phyloP scores from a whole-genome alignment of 2,329 filamentous ascomycete genomes.

The Myriosclerotinia scirpicola region DNA sequence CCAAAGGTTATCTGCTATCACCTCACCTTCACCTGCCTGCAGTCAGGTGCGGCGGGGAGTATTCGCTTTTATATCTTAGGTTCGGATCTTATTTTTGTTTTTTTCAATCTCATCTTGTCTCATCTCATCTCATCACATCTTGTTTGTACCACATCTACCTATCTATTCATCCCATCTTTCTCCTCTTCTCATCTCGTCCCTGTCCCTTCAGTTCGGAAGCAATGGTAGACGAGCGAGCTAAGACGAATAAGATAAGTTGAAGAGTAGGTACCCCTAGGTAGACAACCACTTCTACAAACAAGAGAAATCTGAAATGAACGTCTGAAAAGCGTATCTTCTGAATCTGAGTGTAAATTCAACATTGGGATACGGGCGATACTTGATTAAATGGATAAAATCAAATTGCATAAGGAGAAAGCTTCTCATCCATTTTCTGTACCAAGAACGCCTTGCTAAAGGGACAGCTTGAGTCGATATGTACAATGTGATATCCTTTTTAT shows the following conservation, averaged over 20 bases:
- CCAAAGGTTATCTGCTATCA: too few relatives aligned
- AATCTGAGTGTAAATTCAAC: background rate
- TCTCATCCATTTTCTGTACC: conserved; percentile 18
- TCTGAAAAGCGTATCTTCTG: background rate
- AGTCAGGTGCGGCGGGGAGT: too few relatives aligned
- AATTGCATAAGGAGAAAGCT: background rate
- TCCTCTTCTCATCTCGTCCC: too few relatives aligned
- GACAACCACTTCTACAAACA: background rate
- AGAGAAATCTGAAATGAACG: background rate
- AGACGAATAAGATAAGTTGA: background rate
- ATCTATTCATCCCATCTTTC: too few relatives aligned
- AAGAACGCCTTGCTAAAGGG: conserved; percentile 29
- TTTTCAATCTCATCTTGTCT: too few relatives aligned
- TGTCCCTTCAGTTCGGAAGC: too few relatives aligned
- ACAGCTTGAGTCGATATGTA: conserved; percentile 10
- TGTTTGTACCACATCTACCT: too few relatives aligned
- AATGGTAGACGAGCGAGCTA: background rate
- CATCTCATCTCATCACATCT: too few relatives aligned
- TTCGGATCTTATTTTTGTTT: too few relatives aligned
- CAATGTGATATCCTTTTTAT: conserved; percentile 1
- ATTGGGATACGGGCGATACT: background rate
- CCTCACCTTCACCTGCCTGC: too few relatives aligned
- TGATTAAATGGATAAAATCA: background rate
- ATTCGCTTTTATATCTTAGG: too few relatives aligned
- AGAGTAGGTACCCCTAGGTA: too few relatives aligned